phyloP scores from a whole-genome alignment of 2,329 filamentous ascomycete species.

The Hypoxylon sp. region DNA sequence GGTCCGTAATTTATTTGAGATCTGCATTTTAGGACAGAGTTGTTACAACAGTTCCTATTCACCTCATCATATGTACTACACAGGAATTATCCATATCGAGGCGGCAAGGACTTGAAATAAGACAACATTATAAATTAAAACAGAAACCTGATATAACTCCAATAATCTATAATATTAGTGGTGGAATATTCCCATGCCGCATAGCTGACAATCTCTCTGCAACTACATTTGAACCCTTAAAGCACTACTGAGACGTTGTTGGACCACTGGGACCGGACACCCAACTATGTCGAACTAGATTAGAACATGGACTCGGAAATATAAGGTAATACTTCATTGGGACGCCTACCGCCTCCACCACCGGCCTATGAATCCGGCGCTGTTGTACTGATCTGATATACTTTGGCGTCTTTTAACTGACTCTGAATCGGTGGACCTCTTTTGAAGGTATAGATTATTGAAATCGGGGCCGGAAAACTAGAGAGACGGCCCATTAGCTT shows the following conservation, averaged over 20 bases:
- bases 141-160: background rate
- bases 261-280: slow-evolving; percentile 17
- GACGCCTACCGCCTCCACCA: slow-evolving; percentile 34
- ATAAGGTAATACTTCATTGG: background rate
- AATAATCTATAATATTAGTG: background rate
- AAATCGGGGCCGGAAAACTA: slow-evolving; percentile 34
- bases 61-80: background rate
- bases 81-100: background rate
- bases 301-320: background rate
- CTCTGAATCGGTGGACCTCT: slow-evolving; percentile 23
- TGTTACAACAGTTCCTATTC: background rate
- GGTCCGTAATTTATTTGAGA: background rate
- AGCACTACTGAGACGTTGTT: background rate
- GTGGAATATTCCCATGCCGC: background rate
- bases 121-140: background rate
- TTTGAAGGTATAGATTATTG: slow-evolving; percentile 30
- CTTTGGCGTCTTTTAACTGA: slow-evolving; percentile 32
- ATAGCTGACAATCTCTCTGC: background rate
- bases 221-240: background rate
- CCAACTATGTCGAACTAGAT: slow-evolving; percentile 8
- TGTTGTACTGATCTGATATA: slow-evolving; percentile 32
- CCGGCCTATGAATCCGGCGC: slow-evolving; percentile 15
- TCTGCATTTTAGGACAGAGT: background rate
- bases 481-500: background rate
- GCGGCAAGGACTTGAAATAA: background rate